Evolutionary conservation across 2,329 filamentous ascomycete species (phyloP).

Genomic region (Pseudogymnoascus verrucosus): DNA sequence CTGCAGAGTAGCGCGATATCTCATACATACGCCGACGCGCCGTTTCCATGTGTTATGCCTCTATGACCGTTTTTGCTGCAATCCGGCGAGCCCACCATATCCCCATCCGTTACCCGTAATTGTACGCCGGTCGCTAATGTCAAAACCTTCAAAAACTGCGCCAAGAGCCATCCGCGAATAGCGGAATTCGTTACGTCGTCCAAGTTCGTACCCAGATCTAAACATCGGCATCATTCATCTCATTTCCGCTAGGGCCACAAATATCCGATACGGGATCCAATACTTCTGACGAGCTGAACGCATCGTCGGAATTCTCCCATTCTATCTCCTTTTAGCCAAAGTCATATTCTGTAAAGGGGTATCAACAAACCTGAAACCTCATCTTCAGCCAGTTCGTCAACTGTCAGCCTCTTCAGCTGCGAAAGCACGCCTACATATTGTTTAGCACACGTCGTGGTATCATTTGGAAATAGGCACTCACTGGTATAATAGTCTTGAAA

Average conservation of each 20-base stretch:
- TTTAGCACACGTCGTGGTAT: slow-evolving; percentile 12
- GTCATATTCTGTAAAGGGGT: background rate
- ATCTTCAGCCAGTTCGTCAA: slow-evolving; percentile 30
- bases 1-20: background rate
- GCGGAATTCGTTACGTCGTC: background rate
- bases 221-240: slow-evolving; percentile 32
- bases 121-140: slow-evolving; percentile 8
- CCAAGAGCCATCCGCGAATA: background rate
- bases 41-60: slow-evolving; percentile 1
- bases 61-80: slow-evolving; percentile 7
- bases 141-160: slow-evolving; percentile 2
- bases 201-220: slow-evolving; percentile 12
- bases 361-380: slow-evolving; percentile 30
- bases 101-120: slow-evolving; percentile 2
- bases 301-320: slow-evolving; percentile 28
- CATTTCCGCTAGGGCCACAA: slow-evolving; percentile 34
- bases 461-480: slow-evolving; percentile 17
- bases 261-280: slow-evolving; percentile 43
- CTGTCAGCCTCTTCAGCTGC: slow-evolving; percentile 23
- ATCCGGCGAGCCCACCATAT: background rate
- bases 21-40: slow-evolving; percentile 4
- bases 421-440: slow-evolving; percentile 21
- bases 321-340: slow-evolving; percentile 18
- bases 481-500: slow-evolving; percentile 13
- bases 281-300: slow-evolving; percentile 36